Conservation (phyloP, 2,329 filamentous ascomycete species). For the Nothophoma quercina region DNA sequence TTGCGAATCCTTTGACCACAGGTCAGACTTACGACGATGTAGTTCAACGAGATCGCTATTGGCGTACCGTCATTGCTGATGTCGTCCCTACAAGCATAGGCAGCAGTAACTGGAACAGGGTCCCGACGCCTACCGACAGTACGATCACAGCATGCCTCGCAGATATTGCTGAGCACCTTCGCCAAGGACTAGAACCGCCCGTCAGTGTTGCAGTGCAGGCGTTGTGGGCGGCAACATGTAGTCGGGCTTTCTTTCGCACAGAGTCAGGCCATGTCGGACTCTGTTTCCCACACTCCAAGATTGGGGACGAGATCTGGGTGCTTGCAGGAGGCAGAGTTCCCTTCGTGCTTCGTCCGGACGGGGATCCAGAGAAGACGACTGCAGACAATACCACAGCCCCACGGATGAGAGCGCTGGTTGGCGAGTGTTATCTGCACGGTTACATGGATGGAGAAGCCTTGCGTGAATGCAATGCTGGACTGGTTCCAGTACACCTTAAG, state of each 20-base stretch:
- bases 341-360: neutral
- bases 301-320: slow-evolving; percentile 8
- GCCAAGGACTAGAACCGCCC: neutral
- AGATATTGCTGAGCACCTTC: neutral
- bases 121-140: no score
- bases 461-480: neutral
- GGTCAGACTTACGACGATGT: neutral
- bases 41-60: neutral
- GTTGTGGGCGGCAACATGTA: neutral
- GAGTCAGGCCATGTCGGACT: neutral
- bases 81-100: no score
- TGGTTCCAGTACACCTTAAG: neutral
- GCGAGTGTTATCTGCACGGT: slow-evolving; percentile 4
- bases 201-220: neutral
- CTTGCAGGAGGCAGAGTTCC: slow-evolving; percentile 4
- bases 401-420: neutral
- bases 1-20: neutral
- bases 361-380: neutral
- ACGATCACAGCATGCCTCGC: no score
- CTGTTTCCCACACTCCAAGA: slow-evolving; percentile 2
- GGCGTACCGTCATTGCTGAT: slow-evolving; percentile 2
- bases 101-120: no score
- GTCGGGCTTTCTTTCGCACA: neutral
- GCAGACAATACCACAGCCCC: neutral
- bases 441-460: slow-evolving; percentile 10